Evolutionary conservation across 73 alveolate genomes (phyloP).

Genomic region (Vitrella brassicaformis): DNA sequence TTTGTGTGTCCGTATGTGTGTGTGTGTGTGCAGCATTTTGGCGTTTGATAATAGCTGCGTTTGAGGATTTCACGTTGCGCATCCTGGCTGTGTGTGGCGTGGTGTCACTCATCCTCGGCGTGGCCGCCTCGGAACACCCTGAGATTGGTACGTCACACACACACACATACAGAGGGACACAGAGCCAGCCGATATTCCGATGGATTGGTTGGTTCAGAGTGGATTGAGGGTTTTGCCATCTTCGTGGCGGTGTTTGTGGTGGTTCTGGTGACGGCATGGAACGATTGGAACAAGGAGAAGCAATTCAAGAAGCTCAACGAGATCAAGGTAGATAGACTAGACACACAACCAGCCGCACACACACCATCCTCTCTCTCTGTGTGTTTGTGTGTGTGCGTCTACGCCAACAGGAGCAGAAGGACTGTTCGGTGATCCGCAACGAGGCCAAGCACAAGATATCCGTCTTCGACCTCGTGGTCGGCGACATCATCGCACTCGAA

Average conservation of each 20-base stretch:
- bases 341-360: conserved; percentile 11
- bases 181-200: no score
- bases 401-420: conserved; percentile 41
- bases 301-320: conserved; percentile 33
- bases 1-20: neutral
- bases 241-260: conserved; percentile 62
- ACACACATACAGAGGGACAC: no score
- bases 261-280: conserved; percentile 54
- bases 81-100: conserved; percentile 61
- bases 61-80: conserved; percentile 59
- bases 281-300: conserved; percentile 54
- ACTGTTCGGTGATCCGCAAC: conserved; percentile 8
- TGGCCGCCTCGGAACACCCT: conserved; percentile 48
- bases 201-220: no score
- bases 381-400: neutral
- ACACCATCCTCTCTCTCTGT: conserved; percentile 8
- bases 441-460: conserved; percentile 14
- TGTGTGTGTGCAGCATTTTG: neutral
- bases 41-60: conserved; percentile 25
- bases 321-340: conserved; percentile 15
- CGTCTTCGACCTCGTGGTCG: conserved; percentile 14
- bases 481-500: conserved; percentile 5
- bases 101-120: conserved; percentile 52
- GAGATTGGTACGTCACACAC: no score
- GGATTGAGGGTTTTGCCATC: conserved; percentile 80